Evolutionary conservation across 2,329 filamentous ascomycete species (phyloP).

Genomic region (Beauveria sp.): DNA sequence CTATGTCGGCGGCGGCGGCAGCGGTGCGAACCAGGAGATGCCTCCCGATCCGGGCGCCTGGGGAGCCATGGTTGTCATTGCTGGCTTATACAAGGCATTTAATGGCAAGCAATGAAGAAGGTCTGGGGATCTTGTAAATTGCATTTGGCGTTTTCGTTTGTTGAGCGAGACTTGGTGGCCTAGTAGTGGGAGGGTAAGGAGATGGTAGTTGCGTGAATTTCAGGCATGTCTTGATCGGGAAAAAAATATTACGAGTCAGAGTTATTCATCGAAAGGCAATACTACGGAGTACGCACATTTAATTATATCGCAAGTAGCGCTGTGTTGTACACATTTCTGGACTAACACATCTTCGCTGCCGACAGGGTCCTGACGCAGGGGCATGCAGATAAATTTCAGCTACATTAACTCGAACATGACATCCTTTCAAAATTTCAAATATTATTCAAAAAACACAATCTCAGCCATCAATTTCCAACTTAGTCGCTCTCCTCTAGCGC

Average conservation of each 20-base stretch:
- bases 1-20: conserved; percentile 59
- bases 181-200: neutral
- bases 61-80: conserved; percentile 53
- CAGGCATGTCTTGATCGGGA: neutral
- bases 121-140: neutral
- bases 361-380: too few species aligned
- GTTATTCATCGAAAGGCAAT: neutral
- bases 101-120: neutral
- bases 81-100: conserved; percentile 27
- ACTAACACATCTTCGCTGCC: too few species aligned
- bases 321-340: too few species aligned
- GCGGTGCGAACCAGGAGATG: conserved; percentile 42
- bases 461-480: neutral
- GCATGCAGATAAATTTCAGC: too few species aligned
- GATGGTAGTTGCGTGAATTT: neutral
- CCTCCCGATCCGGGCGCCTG: conserved; percentile 65
- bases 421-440: too few species aligned
- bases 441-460: too few species aligned
- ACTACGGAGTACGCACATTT: too few species aligned
- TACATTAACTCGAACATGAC: too few species aligned
- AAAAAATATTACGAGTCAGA: neutral
- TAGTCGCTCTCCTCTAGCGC: conserved; percentile 6
- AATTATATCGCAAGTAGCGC: too few species aligned
- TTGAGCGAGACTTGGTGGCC: neutral
- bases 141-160: conserved; percentile 1